phyloP scores from a whole-genome alignment of 2,329 filamentous ascomycete genomes.

The Colletotrichum scovillei region DNA sequence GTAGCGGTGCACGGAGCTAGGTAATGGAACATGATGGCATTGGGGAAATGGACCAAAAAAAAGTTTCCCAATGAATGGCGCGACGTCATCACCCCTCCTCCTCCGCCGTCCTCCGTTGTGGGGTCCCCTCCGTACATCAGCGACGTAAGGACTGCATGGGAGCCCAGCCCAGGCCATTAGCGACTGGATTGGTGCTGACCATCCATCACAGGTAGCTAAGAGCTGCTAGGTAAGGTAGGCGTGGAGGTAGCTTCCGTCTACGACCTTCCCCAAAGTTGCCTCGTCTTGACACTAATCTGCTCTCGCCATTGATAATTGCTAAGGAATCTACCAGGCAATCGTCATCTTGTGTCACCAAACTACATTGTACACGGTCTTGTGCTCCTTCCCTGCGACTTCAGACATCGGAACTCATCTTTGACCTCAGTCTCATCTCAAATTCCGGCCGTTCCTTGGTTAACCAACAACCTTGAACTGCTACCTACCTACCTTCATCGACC shows the following conservation, averaged over 20 bases:
- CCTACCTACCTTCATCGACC: slow-evolving; percentile 1
- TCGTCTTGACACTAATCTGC: background rate
- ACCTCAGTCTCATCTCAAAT: slow-evolving; percentile 19
- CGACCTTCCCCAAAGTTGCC: background rate
- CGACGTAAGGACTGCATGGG: slow-evolving; percentile 34
- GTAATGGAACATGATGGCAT: background rate
- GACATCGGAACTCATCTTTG: slow-evolving; percentile 1
- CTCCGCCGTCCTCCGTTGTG: slow-evolving; percentile 25
- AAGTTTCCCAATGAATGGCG: background rate
- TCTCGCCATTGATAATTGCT: slow-evolving; percentile 9
- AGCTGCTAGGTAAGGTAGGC: too few species aligned
- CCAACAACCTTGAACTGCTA: background rate
- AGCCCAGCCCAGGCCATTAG: slow-evolving; percentile 2
- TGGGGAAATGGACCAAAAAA: slow-evolving; percentile 1
- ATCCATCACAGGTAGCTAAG: background rate
- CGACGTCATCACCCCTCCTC: slow-evolving; percentile 34
- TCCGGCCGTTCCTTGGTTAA: slow-evolving; percentile 22
- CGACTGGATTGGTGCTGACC: slow-evolving; percentile 4
- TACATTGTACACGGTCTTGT: background rate
- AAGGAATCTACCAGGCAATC: slow-evolving; percentile 24
- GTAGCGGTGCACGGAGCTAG: background rate
- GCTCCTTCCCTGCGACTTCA: background rate
- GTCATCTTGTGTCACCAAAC: background rate
- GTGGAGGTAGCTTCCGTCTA: background rate
- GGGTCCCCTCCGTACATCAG: slow-evolving; percentile 7